Conservation (phyloP, 2,329 filamentous ascomycete genomes). For the Fusarium denticulatum region DNA sequence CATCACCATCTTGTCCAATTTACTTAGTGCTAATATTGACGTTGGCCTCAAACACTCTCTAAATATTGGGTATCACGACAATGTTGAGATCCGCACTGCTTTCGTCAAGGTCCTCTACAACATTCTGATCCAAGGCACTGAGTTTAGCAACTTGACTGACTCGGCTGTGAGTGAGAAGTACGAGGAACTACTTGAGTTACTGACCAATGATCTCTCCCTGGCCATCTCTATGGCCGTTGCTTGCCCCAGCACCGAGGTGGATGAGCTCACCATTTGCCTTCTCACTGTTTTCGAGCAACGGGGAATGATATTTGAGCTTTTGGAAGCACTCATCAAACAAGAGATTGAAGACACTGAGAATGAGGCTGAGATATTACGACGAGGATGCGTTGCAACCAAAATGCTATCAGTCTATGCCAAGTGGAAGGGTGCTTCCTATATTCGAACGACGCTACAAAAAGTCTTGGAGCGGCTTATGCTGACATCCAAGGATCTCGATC, state of each 20-base stretch:
- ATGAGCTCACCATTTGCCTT: slow-evolving; percentile 74
- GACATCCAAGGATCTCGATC: slow-evolving; percentile 72
- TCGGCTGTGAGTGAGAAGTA: slow-evolving; percentile 75
- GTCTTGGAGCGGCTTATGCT: slow-evolving; percentile 73
- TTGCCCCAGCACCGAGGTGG: slow-evolving; percentile 74
- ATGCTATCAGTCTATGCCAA: slow-evolving; percentile 77
- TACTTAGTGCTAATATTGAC: slow-evolving; percentile 76
- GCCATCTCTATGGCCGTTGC: slow-evolving; percentile 71
- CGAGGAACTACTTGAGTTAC: slow-evolving; percentile 70
- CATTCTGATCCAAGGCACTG: slow-evolving; percentile 75
- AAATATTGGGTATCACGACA: slow-evolving; percentile 76
- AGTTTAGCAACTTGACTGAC: slow-evolving; percentile 75
- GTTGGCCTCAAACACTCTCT: slow-evolving; percentile 76
- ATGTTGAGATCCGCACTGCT: slow-evolving; percentile 74
- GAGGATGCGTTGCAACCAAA: slow-evolving; percentile 77
- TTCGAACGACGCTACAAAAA: slow-evolving; percentile 72
- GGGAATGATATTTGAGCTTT: slow-evolving; percentile 69
- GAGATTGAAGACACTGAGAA: slow-evolving; percentile 77
- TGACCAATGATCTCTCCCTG: slow-evolving; percentile 70
- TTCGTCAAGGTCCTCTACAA: slow-evolving; percentile 77
- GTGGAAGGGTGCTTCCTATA: slow-evolving; percentile 73
- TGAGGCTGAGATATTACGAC: slow-evolving; percentile 73
- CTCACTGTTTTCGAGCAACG: slow-evolving; percentile 76
- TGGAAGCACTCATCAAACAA: slow-evolving; percentile 74
- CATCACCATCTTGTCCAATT: slow-evolving; percentile 74